phyloP scores from a whole-genome alignment of 148 eudicot species.

The Talinum fruticosum region DNA sequence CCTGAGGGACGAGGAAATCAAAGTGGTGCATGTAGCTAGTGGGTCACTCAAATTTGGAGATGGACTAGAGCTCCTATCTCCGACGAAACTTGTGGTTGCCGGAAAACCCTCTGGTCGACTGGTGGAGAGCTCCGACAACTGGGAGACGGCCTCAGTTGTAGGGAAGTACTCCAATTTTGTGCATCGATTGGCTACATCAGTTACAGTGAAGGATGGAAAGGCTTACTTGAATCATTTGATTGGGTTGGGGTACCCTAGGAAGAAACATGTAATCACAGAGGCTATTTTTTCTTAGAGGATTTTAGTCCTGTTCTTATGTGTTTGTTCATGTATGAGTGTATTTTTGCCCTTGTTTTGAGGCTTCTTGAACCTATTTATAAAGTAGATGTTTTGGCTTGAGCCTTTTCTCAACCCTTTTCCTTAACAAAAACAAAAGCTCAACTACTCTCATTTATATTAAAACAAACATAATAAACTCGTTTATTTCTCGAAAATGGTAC shows the following conservation, averaged over 20 bases:
- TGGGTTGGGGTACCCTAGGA: conserved; percentile 81
- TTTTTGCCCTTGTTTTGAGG: too few species aligned
- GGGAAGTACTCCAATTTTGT: conserved; percentile 43
- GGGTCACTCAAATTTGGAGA: conserved; percentile 58
- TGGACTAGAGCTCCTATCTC: conserved; percentile 71
- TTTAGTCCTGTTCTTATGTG: too few species aligned
- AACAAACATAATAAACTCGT: neutral
- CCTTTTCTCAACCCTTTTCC: neutral
- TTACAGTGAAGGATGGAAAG: conserved; percentile 73
- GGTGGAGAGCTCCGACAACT: conserved; percentile 68
- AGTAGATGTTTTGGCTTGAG: neutral
- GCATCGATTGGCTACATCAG: conserved; percentile 63
- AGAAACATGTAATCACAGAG: conserved; percentile 70
- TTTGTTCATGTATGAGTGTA: too few species aligned
- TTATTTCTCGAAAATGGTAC: too few species aligned
- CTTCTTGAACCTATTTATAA: too few species aligned
- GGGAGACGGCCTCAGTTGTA: conserved; percentile 58
- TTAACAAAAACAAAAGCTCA: neutral
- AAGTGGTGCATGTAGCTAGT: conserved; percentile 41
- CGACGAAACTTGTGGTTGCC: conserved; percentile 66
- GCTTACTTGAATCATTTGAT: conserved; percentile 65
- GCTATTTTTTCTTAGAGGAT: conserved; percentile 51
- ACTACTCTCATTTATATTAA: neutral
- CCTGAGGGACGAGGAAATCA: conserved; percentile 26
- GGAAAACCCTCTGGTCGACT: conserved; percentile 51